phyloP scores from a whole-genome alignment of 495 filamentous ascomycete species.

The Rusavskia elegans region DNA sequence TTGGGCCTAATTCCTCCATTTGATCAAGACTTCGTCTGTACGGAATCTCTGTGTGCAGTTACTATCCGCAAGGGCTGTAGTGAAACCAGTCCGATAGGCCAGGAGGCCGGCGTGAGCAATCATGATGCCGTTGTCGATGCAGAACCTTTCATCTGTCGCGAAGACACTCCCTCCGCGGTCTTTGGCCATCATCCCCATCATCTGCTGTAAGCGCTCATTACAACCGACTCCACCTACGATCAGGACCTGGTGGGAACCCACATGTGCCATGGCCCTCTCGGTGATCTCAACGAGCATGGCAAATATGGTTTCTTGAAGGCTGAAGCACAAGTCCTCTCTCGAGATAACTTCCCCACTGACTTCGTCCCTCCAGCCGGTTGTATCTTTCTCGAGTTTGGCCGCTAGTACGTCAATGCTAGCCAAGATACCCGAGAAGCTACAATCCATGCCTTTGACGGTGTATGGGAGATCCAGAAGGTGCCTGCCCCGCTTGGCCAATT shows the following conservation, averaged over 20 bases:
- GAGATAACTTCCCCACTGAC: constrained; percentile 39
- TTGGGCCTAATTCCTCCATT: constrained; percentile 59
- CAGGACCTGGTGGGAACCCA: constrained; percentile 75
- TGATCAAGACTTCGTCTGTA: constrained; percentile 84
- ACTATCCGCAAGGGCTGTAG: constrained; percentile 60
- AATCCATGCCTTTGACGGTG: constrained; percentile 96
- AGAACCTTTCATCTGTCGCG: constrained; percentile 92
- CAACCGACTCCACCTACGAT: constrained; percentile 98
- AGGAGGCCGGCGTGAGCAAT: constrained; percentile 92
- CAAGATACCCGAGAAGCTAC: constrained; percentile 82
- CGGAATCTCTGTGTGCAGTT: constrained; percentile 89
- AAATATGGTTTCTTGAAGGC: constrained; percentile 84
- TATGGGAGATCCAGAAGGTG: constrained; percentile 80
- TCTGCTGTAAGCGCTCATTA: constrained; percentile 88
- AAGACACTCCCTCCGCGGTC: constrained; percentile 82
- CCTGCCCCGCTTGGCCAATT: constrained; percentile 68
- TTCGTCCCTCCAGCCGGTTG: constrained; percentile 16
- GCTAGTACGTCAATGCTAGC: constrained; percentile 68
- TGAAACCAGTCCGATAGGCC: constrained; percentile 64
- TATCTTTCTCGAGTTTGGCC: constrained; percentile 25
- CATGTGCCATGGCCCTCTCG: constrained; percentile 95
- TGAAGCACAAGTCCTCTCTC: constrained; percentile 82
- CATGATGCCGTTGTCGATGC: constrained; percentile 99
- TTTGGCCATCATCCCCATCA: constrained; percentile 95
- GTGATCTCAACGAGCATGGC: constrained; percentile 98